Evolutionary conservation across 352 stramenopile genomes (phyloP).

Genomic region (Phytopythium ostracodes): DNA sequence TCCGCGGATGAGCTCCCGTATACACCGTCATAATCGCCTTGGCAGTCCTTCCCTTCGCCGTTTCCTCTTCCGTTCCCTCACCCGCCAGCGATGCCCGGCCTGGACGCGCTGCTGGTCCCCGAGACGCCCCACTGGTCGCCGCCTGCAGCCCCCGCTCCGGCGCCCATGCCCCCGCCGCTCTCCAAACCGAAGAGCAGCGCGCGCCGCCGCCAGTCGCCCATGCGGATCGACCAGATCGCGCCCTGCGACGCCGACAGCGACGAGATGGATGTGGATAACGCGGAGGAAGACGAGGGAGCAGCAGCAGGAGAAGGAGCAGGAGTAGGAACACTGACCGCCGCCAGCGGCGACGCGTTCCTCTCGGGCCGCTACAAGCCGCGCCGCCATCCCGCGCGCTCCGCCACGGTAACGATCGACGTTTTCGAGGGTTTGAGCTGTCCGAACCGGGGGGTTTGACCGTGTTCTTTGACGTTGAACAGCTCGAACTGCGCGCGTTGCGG

Average conservation of each 20-base stretch:
- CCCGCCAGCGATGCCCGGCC: not conserved
- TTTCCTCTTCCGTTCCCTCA: not conserved
- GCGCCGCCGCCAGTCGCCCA: not conserved
- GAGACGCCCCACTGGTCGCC: not conserved
- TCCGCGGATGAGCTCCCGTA: not conserved
- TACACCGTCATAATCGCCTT: too few species aligned
- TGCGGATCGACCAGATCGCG: conserved; percentile 1
- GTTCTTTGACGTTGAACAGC: conserved; percentile 15
- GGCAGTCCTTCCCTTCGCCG: too few species aligned
- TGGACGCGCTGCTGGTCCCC: not conserved
- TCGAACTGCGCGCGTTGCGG: conserved; percentile 47
- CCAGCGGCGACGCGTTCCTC: conserved; percentile 33
- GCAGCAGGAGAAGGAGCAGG: not conserved
- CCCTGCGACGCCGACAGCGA: conserved; percentile 5
- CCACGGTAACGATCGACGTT: too few species aligned
- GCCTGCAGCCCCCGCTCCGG: not conserved
- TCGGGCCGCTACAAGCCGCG: conserved; percentile 21
- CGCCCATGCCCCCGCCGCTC: not conserved
- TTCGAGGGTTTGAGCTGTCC: too few species aligned
- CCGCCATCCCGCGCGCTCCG: conserved; percentile 28
- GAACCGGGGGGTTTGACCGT: too few species aligned
- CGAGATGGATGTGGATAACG: conserved; percentile 2
- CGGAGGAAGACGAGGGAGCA: not conserved
- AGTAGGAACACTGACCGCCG: not conserved
- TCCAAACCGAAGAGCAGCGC: not conserved